Evolutionary conservation across 179 eudicot genomes (phyloP).

Genomic region (Amaranthus tricolor): DNA sequence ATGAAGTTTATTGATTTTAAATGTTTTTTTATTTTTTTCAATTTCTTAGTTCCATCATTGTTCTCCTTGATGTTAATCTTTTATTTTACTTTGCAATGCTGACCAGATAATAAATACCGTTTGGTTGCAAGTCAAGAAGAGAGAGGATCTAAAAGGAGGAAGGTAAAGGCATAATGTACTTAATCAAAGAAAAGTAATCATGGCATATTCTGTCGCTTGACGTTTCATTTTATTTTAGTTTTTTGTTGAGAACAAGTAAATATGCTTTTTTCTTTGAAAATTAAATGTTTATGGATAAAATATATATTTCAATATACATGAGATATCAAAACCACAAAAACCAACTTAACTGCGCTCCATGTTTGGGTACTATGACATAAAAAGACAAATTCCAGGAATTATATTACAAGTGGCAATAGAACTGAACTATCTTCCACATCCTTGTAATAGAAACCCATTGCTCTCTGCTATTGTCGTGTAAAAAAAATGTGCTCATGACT

Average conservation of each 20-base stretch:
- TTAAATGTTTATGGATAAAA: no score
- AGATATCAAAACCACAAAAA: no score
- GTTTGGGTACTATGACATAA: no score
- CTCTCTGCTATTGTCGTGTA: no score
- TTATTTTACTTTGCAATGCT: constrained; percentile 20
- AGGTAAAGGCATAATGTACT: constrained; percentile 42
- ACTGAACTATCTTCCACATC: no score
- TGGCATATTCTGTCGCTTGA: constrained; percentile 10
- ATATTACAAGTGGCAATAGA: no score
- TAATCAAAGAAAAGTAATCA: constrained; percentile 3
- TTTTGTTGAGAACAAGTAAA: background rate
- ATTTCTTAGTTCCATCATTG: background rate
- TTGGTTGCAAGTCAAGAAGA: constrained; percentile 40
- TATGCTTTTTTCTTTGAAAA: no score
- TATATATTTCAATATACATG: no score
- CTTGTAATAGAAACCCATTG: no score
- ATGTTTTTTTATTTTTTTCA: background rate
- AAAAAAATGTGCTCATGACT: no score
- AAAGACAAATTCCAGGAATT: no score
- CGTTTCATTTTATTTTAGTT: background rate
- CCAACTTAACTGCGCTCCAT: no score
- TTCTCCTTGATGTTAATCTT: background rate
- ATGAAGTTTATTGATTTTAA: background rate
- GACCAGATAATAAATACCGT: constrained; percentile 34
- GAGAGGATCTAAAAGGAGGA: constrained; percentile 46